Evolutionary conservation across 2,329 filamentous ascomycete species (phyloP).

Genomic region (Cercospora beticola): DNA sequence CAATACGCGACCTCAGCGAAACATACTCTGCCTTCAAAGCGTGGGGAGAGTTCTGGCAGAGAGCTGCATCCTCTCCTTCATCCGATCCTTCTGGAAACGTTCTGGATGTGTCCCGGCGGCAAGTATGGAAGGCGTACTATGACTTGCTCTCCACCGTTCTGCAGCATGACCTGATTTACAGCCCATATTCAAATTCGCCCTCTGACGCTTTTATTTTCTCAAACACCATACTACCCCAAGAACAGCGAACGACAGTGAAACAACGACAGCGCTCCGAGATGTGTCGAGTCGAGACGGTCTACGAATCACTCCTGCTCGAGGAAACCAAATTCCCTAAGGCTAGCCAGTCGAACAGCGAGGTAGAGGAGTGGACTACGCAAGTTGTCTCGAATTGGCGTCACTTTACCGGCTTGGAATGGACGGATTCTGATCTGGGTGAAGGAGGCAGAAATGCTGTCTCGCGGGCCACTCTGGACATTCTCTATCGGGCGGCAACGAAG

Average conservation of each 20-base stretch:
- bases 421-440: slow-evolving; percentile 74
- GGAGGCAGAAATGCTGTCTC: slow-evolving; percentile 75
- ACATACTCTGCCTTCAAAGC: slow-evolving; percentile 49
- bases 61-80: slow-evolving; percentile 19
- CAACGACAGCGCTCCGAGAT: slow-evolving; percentile 68
- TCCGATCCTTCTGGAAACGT: slow-evolving; percentile 39
- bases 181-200: slow-evolving; percentile 31
- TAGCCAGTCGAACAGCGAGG: slow-evolving; percentile 71
- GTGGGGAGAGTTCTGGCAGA: slow-evolving; percentile 68
- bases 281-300: slow-evolving; percentile 73
- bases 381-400: slow-evolving; percentile 84
- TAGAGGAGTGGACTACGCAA: slow-evolving; percentile 78
- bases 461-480: slow-evolving; percentile 73
- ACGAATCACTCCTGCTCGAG: slow-evolving; percentile 73
- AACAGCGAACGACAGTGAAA: slow-evolving; percentile 33
- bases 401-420: slow-evolving; percentile 77
- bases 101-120: slow-evolving; percentile 51
- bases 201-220: slow-evolving; percentile 41
- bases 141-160: slow-evolving; percentile 73
- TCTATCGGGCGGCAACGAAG: slow-evolving; percentile 88
- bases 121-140: slow-evolving; percentile 86
- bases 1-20: slow-evolving; percentile 26
- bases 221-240: slow-evolving; percentile 31
- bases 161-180: slow-evolving; percentile 62
- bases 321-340: slow-evolving; percentile 84